phyloP scores from a whole-genome alignment of 2,329 filamentous ascomycete genomes.

The Hirsutella rhossiliensis region DNA sequence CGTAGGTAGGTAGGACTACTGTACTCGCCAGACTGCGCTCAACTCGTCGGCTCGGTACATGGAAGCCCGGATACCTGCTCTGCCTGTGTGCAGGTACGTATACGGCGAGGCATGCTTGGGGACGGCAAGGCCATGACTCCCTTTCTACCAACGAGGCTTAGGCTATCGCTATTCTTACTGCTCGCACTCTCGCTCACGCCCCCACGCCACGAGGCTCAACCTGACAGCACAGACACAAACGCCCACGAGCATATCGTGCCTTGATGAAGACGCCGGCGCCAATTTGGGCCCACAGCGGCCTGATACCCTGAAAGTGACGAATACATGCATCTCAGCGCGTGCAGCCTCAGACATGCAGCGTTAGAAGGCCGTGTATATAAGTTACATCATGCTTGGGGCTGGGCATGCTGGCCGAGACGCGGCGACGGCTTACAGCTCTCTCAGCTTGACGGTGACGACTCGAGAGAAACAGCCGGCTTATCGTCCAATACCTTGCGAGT shows the following conservation, averaged over 20 bases:
- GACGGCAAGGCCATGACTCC: too few species aligned
- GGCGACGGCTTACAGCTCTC: background rate
- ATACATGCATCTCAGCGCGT: background rate
- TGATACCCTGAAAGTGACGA: background rate
- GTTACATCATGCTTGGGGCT: conserved; percentile 1
- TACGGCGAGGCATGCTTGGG: too few species aligned
- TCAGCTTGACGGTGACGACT: background rate
- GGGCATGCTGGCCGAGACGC: background rate
- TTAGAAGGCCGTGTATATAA: conserved; percentile 1
- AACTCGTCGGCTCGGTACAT: too few species aligned
- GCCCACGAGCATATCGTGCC: too few species aligned
- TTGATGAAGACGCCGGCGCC: too few species aligned
- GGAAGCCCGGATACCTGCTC: too few species aligned
- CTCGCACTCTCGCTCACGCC: too few species aligned
- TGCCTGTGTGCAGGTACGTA: too few species aligned
- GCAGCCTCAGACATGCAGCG: conserved; percentile 4
- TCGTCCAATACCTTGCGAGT: background rate
- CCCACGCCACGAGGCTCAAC: too few species aligned
- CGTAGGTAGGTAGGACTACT: background rate
- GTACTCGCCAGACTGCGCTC: background rate
- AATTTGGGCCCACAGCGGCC: background rate
- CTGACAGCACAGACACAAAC: too few species aligned
- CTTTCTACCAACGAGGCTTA: too few species aligned
- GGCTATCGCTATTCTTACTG: too few species aligned
- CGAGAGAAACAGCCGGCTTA: background rate